These are phyloP conservation scores for Zygosaccharomyces pseudobailii DNA, from an alignment of 1,139 yeast species.

Conservation along the genomic window DNA sequence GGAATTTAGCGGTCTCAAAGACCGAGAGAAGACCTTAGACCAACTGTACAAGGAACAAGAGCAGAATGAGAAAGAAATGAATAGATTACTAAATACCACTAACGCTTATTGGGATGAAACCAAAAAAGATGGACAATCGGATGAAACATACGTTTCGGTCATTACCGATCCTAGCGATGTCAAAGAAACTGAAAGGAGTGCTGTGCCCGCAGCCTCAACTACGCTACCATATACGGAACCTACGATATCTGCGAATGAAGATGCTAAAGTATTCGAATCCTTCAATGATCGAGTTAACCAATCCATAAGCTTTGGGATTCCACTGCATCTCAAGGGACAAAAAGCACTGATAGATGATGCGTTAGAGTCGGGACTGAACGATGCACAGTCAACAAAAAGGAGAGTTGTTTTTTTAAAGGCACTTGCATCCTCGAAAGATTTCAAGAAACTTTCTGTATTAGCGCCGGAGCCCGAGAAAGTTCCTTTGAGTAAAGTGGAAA, in stretches of 20 bases:
- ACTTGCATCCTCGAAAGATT: slow-evolving; percentile 36
- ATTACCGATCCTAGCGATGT: background rate
- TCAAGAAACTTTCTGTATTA: background rate
- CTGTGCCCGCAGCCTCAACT: background rate
- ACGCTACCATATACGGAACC: background rate
- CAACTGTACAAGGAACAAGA: background rate
- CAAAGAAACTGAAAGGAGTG: background rate
- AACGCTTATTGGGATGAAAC: background rate
- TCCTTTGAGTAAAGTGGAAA: background rate
- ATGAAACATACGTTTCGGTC: slow-evolving; percentile 2
- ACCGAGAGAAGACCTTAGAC: background rate
- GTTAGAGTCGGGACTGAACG: slow-evolving; percentile 53
- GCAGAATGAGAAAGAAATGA: slow-evolving; percentile 1
- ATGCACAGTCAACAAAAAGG: slow-evolving; percentile 26
- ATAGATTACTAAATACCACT: background rate
- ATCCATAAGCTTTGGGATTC: background rate
- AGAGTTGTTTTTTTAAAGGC: slow-evolving; percentile 40
- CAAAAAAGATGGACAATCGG: background rate
- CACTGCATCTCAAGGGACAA: background rate
- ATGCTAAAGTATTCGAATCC: background rate
- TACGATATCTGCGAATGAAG: background rate
- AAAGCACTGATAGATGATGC: slow-evolving; percentile 60
- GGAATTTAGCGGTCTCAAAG: background rate
- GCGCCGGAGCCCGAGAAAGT: background rate
- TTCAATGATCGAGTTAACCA: background rate